Evolutionary conservation across 2,329 filamentous ascomycete genomes (phyloP), one percentile per base, ranked within the genome.

Genomic region (Stemphylium vesicarium): DNA sequence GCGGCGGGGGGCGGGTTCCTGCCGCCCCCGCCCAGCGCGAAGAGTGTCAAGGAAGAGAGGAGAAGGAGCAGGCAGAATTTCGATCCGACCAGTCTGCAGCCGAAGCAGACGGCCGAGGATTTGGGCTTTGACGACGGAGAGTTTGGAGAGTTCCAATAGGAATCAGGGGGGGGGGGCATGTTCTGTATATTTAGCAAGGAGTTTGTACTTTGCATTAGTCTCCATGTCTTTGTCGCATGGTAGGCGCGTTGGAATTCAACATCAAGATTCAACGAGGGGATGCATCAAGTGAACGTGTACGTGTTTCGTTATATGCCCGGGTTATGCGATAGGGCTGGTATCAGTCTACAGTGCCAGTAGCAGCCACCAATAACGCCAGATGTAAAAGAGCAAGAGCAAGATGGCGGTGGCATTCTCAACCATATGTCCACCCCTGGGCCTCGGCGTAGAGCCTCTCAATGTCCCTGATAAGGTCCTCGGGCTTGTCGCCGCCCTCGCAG

Each of bases 81-180:
- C 43, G 72, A 75, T 10, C 29, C 52, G 11, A 52, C 58, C 38
- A 38, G 41, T 33, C 20, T 38, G 29, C 55, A 57, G 41, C 49
- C 53, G 2, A 62, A 60, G 20, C 66, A 66, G 48, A 76, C 75
- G 36, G 79, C 80, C 13, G 73, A 87, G 69, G 87, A 92, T 54
- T 69, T 94, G 61, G 91, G 91, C 0, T 95, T 95, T 66, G 91
- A 96, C 68, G 90, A 96, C 72, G 92, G 91, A 1, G 89, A 94
- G 70, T 93, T 92, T 83, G 91, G 91, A 16, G 91, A 96, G 76
- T 96, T 96, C 78, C 81, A 84, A 68, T 84, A 67, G 65, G 15
- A 24, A 29, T 1, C 35, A 39, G 11, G 31, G 40, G 42, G 45
- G 40, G 41, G 40, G 29, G 51, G 24, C 33, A 43, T 35, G 46